A percentile compares a stretch with the other conserved stretches of the same genome.
Conservation (phyloP, 441 rosid species). For the Euphorbia schlechtendalii region DNA sequence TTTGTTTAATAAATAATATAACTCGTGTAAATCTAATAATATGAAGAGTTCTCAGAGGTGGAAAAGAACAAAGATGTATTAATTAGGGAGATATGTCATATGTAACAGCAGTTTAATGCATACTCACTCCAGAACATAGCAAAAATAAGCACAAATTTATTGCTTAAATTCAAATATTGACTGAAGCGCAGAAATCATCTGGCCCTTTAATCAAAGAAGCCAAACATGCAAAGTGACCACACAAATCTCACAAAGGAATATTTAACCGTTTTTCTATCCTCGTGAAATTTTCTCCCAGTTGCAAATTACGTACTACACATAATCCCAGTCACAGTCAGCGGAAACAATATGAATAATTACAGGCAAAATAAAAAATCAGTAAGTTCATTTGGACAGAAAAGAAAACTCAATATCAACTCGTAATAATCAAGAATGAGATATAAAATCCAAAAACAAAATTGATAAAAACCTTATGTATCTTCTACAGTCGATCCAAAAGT, state of each 20-base stretch:
- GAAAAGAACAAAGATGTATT: too few relatives aligned
- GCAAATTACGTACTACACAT: too few relatives aligned
- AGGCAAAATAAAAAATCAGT: not conserved
- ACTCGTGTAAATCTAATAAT: too few relatives aligned
- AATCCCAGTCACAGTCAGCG: not conserved
- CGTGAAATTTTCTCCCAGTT: not conserved
- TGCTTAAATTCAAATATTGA: too few relatives aligned
- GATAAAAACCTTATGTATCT: slow-evolving; percentile 53
- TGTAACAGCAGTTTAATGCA: too few relatives aligned
- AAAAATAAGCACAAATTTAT: too few relatives aligned
- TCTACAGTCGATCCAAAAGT: slow-evolving; percentile 43
- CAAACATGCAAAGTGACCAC: not conserved
- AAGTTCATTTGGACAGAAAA: not conserved
- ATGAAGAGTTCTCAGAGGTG: too few relatives aligned
- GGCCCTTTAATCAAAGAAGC: too few relatives aligned
- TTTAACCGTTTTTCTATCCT: not conserved
- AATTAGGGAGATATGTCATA: too few relatives aligned
- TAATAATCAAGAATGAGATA: not conserved
- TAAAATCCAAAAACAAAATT: slow-evolving; percentile 1
- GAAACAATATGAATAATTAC: not conserved
- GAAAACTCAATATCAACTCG: not conserved
- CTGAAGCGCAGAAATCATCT: too few relatives aligned
- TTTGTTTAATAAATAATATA: too few relatives aligned
- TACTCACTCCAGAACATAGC: too few relatives aligned
- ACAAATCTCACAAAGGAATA: not conserved